phyloP scores from a whole-genome alignment of 352 stramenopile species.

The Globisporangium apiculatum region DNA sequence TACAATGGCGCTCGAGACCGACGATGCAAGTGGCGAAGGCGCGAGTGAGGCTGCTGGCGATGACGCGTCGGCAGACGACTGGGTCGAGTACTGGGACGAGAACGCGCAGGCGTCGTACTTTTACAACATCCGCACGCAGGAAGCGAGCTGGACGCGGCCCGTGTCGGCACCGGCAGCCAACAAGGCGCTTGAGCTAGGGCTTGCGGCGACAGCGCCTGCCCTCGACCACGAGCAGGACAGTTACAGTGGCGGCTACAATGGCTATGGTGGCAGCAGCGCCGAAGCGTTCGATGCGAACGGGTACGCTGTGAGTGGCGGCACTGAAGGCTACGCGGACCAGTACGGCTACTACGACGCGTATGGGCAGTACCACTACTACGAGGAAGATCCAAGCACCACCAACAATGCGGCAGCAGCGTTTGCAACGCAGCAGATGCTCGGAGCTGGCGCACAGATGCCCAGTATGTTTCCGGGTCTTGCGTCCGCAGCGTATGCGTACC shows the following conservation, averaged over 20 bases:
- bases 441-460: constrained; percentile 19
- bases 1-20: neutral
- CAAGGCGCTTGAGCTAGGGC: constrained; percentile 30
- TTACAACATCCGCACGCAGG: constrained; percentile 85
- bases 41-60: constrained; percentile 6
- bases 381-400: constrained; percentile 18
- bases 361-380: constrained; percentile 82
- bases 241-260: constrained; percentile 21
- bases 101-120: constrained; percentile 85
- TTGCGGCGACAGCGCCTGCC: constrained; percentile 18
- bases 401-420: constrained; percentile 4
- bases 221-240: constrained; percentile 39
- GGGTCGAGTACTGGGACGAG: constrained; percentile 89
- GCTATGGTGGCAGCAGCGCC: constrained; percentile 23
- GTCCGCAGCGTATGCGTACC: constrained; percentile 48
- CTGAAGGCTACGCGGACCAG: constrained; percentile 52
- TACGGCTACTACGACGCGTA: constrained; percentile 79
- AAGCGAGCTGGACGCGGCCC: constrained; percentile 79
- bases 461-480: constrained; percentile 50
- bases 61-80: constrained; percentile 16
- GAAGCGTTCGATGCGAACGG: constrained; percentile 1
- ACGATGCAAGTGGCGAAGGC: neutral
- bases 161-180: constrained; percentile 24
- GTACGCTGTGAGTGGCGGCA: constrained; percentile 1
- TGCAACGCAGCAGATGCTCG: constrained; percentile 13